Evolutionary conservation across 2,329 filamentous ascomycete genomes (phyloP), one percentile per base, ranked within the genome.

Genomic region (Alternaria incomplexa): DNA sequence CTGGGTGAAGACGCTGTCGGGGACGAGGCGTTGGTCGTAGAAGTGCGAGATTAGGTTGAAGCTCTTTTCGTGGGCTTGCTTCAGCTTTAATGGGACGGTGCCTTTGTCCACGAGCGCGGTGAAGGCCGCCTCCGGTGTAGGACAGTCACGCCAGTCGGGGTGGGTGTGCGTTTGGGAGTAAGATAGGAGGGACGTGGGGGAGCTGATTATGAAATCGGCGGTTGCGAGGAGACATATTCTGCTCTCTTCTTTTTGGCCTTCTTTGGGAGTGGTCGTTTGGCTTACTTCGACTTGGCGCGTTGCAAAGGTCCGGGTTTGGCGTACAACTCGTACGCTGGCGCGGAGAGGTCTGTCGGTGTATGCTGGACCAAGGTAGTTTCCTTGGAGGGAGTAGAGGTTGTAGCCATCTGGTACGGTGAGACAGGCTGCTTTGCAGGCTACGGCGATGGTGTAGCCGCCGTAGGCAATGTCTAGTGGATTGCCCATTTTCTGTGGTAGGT

Each of bases 331-430:
- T 2, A 84, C 81, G 4, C 65, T 76, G 54, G 79, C 80, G 36
- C 69, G 68, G 1, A 85, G 63, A 15, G 78, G 79, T 20, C 78
- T 73, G 25, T 82, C 79, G 0, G 75, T 82, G 17, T 77, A 72
- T 3, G 83, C 80, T 2, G 85, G 84, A 3, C 84, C 83, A 1
- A 84, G 79, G 52, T 81, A 86, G 59, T 84, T 78, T 0, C 85
- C 85, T 0, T 82, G 66, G 0, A 83, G 67, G 0, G 83, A 84
- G 68, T 86, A 86, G 5, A 85, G 73, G 3, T 79, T 74, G 68
- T 83, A 81, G 2, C 65, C 69, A 0, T 68, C 11, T 0, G 80
- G 74, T 0, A 83, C 79, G 1, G 81, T 81, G 3, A 75, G 70
- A 47, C 67, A 80, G 0, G 84, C 84, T 0, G 83, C 80, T 64